Evolutionary conservation across 1,284 basidiomycete genomes (phyloP), one percentile per base, ranked within the genome.

Genomic region (Apiotrichum montevideense): DNA sequence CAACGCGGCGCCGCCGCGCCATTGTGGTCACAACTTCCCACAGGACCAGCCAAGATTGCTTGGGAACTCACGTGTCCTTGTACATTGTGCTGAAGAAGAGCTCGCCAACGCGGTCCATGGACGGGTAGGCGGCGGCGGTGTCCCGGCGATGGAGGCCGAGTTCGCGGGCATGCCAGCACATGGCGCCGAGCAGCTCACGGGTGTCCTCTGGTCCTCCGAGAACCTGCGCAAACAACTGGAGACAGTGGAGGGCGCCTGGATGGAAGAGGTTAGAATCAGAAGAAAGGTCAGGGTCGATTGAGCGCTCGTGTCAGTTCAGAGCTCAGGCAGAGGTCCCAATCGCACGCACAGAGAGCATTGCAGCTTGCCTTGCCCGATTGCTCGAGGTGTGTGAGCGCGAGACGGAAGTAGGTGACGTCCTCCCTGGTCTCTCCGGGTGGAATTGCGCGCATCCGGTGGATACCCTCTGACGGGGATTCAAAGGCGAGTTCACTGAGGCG

Each of bases 51-150:
- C 21, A 21, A 21, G 21, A 21, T 21, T 21, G 21, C 21, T 21
- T 21, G 21, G 11, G n/a, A 14, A 63, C 69, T 64, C 46, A 70
- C 66, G 58, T 64, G 46, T 71, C 69, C 50, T 62, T 61, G 55
- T 69, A 69, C 40, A 63, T 39, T 13, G 59, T 62, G 44, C 54
- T 54, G 55, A 69, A 63, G 49, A 67, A 57, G 37, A 59, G 52
- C 48, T 63, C 57, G 21, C 54, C 61, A 29, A 61, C 58, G 14
- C 52, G 48, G 41, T 68, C 65, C 13, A 58, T 48, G 2, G 60
- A 42, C 1, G 61, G 52, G 42, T 69, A 66, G 3, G 65, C 55
- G 1, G 52, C 55, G 2, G 66, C 59, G 15, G 62, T 67, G 33
- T 63, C 63, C 13, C 51, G 54, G n/a, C 60, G 56, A 52, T 67